These are phyloP conservation scores for Zymoseptoria pseudotritici DNA, from an alignment of 2,329 filamentous ascomycete species.

Conservation along the genomic window DNA sequence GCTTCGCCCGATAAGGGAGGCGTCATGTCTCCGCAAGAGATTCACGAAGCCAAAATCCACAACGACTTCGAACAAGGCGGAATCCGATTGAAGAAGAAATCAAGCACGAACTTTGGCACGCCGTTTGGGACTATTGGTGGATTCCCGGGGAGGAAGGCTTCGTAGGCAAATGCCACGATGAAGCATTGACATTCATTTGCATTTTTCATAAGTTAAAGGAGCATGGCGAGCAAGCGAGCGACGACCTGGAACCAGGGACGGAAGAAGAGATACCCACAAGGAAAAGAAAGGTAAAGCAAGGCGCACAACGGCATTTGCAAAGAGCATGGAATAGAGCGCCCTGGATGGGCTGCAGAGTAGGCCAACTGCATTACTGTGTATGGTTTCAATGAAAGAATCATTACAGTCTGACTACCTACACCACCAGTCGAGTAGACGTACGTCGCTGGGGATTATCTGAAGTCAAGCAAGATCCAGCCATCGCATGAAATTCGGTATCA, in stretches of 20 bases:
- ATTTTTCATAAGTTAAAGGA: too few relatives aligned
- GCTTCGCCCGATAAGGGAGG: neutral
- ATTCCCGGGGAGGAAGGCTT: conserved; percentile 18
- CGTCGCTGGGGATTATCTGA: neutral
- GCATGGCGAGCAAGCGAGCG: too few relatives aligned
- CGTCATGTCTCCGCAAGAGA: conserved; percentile 16
- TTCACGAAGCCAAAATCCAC: conserved; percentile 21
- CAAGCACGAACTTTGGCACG: conserved; percentile 31
- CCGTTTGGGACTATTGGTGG: conserved; percentile 30
- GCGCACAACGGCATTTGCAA: too few relatives aligned
- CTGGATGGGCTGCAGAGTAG: too few relatives aligned
- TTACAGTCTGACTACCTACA: neutral
- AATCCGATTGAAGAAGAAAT: conserved; percentile 31
- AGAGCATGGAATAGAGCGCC: too few relatives aligned
- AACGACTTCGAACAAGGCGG: conserved; percentile 26
- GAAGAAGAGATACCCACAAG: too few relatives aligned
- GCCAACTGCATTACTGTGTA: neutral
- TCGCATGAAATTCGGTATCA: neutral
- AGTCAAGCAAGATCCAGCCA: neutral
- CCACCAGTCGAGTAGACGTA: neutral
- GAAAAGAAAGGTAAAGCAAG: too few relatives aligned
- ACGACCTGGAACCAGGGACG: too few relatives aligned
- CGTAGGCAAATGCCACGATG: neutral
- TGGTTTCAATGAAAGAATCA: neutral
- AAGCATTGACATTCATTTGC: too few relatives aligned